Percentiles rank a stretch among this genome's conserved stretches.
Evolutionary conservation across 257 asterid species (phyloP).

Genomic region (Verbena officinalis): DNA sequence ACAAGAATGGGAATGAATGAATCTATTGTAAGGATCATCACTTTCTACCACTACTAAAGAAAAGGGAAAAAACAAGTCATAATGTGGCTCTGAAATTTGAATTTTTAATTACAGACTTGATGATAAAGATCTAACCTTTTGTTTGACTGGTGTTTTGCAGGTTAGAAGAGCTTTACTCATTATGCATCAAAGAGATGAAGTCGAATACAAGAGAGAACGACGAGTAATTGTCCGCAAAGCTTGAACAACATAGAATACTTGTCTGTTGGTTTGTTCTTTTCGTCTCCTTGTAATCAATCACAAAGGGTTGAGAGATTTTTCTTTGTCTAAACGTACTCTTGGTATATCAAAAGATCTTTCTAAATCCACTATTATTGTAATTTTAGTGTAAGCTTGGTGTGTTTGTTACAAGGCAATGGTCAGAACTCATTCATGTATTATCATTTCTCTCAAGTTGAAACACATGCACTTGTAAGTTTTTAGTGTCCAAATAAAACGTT

Average conservation of each 20-base stretch:
- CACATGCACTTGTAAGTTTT: no score
- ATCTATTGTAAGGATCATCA: conserved; percentile 58
- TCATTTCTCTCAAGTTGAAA: no score
- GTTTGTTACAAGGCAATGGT: no score
- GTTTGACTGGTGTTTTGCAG: conserved; percentile 45
- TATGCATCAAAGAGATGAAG: conserved; percentile 98
- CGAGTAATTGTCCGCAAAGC: conserved; percentile 80
- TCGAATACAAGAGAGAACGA: conserved; percentile 86
- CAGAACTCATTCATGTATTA: no score
- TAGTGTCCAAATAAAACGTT: no score
- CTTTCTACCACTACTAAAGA: conserved; percentile 8
- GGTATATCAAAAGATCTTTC: background rate
- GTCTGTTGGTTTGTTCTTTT: background rate
- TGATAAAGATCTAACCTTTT: background rate
- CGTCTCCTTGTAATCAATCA: no score
- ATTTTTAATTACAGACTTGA: no score
- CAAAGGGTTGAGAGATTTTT: background rate
- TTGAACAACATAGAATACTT: conserved; percentile 24
- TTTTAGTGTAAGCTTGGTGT: no score
- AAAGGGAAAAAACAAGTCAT: no score
- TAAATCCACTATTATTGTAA: no score
- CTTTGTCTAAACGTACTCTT: background rate
- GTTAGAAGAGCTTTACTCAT: conserved; percentile 88
- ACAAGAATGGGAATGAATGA: conserved; percentile 92
- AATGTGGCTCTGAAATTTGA: no score